These are phyloP conservation scores for Xylaria scruposa DNA, from an alignment of 495 filamentous ascomycete species.

Conservation along the genomic window DNA sequence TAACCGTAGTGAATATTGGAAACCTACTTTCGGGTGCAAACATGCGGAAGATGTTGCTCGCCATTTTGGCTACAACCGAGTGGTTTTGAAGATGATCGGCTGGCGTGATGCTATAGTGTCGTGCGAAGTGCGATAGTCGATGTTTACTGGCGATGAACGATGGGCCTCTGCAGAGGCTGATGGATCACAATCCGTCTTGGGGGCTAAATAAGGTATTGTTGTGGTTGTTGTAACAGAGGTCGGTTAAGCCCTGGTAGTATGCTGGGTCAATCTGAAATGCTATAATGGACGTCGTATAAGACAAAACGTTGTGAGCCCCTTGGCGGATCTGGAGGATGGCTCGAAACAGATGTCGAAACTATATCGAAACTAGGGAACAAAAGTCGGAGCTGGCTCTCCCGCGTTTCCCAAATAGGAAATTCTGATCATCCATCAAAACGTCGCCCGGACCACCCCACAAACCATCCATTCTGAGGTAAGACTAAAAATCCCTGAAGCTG, in stretches of 20 bases:
- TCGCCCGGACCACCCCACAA: not conserved
- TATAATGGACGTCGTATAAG: not conserved
- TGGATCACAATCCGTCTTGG: not conserved
- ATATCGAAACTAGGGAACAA: not conserved
- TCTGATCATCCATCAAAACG: slow-evolving; percentile 27
- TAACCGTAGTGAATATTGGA: not conserved
- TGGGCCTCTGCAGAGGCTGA: not conserved
- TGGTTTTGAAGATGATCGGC: not conserved
- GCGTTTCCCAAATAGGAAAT: slow-evolving; percentile 31
- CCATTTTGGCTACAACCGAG: slow-evolving; percentile 9
- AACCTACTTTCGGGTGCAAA: slow-evolving; percentile 30
- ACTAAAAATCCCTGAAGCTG: not conserved
- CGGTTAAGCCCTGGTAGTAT: not conserved
- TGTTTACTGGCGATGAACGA: not conserved
- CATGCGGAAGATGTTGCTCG: slow-evolving; percentile 32
- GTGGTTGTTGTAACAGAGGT: not conserved
- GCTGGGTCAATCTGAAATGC: not conserved
- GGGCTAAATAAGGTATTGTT: not conserved
- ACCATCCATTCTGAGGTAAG: not conserved
- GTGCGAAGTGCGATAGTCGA: not conserved
- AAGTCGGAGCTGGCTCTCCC: not conserved
- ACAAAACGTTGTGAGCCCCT: slow-evolving; percentile 5
- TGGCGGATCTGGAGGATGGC: not conserved
- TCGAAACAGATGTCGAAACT: slow-evolving; percentile 7
- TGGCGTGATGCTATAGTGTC: not conserved